Evolutionary conservation across 1,139 yeast genomes (phyloP).

Genomic region (Scheffersomyces parashehatae): DNA sequence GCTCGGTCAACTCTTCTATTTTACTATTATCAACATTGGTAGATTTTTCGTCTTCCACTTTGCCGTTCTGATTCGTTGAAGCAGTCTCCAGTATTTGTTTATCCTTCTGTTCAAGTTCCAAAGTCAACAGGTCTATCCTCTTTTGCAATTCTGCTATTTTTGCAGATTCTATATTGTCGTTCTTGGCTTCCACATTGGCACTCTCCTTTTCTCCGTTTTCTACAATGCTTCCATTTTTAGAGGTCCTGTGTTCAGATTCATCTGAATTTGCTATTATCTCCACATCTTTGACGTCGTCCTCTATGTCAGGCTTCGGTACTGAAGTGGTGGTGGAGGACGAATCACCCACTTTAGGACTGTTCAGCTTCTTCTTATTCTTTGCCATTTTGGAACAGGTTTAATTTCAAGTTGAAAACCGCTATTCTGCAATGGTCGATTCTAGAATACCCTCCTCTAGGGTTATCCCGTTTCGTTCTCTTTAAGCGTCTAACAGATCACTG

Average conservation of each 20-base stretch:
- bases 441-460: no score
- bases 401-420: no score
- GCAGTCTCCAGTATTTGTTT: conserved; percentile 6
- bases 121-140: conserved; percentile 20
- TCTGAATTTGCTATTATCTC: background rate
- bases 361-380: conserved; percentile 29
- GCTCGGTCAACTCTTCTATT: background rate
- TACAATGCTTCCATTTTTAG: background rate
- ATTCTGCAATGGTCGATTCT: no score
- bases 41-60: conserved; percentile 3
- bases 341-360: conserved; percentile 9
- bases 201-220: background rate
- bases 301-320: background rate
- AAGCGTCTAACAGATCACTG: no score
- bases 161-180: background rate
- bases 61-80: conserved; percentile 2
- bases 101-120: conserved; percentile 15
- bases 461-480: no score
- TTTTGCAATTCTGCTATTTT: conserved; percentile 12
- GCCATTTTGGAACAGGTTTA: conserved; percentile 19
- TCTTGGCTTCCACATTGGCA: background rate
- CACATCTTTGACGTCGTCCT: conserved; percentile 4
- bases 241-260: background rate
- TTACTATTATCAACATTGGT: conserved; percentile 3
- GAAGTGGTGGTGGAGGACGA: background rate